These are phyloP conservation scores for Eucalyptus melliodora DNA, from an alignment of 345 rosid species.

Conservation along the genomic window DNA sequence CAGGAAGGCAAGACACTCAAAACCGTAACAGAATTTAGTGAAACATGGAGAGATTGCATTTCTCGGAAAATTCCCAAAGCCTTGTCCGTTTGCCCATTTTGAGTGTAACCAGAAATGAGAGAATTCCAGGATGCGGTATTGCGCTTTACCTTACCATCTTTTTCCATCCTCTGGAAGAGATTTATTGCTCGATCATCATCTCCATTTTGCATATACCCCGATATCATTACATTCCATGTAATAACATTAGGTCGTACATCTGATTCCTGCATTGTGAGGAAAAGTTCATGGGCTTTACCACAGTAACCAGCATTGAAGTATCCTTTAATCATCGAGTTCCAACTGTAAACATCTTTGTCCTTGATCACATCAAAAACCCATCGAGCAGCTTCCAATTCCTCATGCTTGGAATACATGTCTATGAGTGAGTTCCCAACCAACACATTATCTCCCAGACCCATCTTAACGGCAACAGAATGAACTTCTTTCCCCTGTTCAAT, in stretches of 20 bases:
- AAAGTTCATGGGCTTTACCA: conserved; percentile 63
- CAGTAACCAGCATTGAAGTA: conserved; percentile 72
- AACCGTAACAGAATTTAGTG: conserved; percentile 58
- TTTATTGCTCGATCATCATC: conserved; percentile 68
- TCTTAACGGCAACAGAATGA: conserved; percentile 50
- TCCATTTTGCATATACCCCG: conserved; percentile 71
- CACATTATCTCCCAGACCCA: conserved; percentile 34
- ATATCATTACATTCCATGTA: conserved; percentile 90
- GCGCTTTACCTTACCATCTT: conserved; percentile 48
- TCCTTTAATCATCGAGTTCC: conserved; percentile 87
- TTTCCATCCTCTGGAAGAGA: conserved; percentile 62
- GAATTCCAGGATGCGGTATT: conserved; percentile 83
- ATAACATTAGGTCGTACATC: conserved; percentile 50
- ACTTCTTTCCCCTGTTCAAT: conserved; percentile 34
- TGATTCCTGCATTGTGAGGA: conserved; percentile 49
- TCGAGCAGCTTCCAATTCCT: conserved; percentile 52
- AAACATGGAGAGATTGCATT: conserved; percentile 44
- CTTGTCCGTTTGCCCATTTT: conserved; percentile 47
- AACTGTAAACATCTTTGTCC: conserved; percentile 55
- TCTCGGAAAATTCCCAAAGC: conserved; percentile 56
- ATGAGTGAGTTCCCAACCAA: conserved; percentile 80
- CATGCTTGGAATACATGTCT: conserved; percentile 81
- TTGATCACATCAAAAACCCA: conserved; percentile 37
- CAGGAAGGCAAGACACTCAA: conserved; percentile 79
- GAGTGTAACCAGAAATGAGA: conserved; percentile 64